These are phyloP conservation scores for Aspergillus ochraceoroseus DNA, from an alignment of 2,329 filamentous ascomycete species.

Conservation along the genomic window DNA sequence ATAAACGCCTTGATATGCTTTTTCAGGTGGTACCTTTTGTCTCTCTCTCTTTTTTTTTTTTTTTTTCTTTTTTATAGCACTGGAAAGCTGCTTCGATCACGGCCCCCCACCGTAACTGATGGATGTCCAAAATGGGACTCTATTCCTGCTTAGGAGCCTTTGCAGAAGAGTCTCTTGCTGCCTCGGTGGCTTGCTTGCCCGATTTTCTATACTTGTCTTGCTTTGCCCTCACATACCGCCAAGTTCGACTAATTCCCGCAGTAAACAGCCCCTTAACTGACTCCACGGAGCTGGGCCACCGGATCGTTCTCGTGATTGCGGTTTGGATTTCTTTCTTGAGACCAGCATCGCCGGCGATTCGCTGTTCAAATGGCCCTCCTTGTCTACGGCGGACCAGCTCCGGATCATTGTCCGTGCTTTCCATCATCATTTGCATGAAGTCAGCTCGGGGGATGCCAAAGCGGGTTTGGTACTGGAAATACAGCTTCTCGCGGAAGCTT, in stretches of 20 bases:
- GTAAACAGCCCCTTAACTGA: conserved; percentile 80
- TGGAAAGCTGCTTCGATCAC: no score
- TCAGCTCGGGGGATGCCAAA: conserved; percentile 78
- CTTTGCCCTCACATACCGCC: conserved; percentile 80
- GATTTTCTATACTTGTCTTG: conserved; percentile 55
- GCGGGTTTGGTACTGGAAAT: conserved; percentile 91
- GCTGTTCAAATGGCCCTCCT: conserved; percentile 78
- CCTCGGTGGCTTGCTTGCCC: conserved; percentile 27
- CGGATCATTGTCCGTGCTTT: conserved; percentile 62
- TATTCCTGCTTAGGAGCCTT: conserved; percentile 24
- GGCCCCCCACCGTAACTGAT: no score
- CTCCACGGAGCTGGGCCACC: conserved; percentile 87
- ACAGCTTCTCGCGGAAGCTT: conserved; percentile 79
- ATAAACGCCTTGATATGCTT: conserved; percentile 13
- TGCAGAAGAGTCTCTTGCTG: conserved; percentile 15
- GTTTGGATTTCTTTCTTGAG: conserved; percentile 66
- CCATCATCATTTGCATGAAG: conserved; percentile 78
- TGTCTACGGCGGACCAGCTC: conserved; percentile 65
- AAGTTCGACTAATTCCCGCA: conserved; percentile 63
- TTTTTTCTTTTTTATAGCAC: no score
- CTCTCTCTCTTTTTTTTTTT: no score
- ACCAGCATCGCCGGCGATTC: conserved; percentile 68
- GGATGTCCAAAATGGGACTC: no score
- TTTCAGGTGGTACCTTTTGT: no score
- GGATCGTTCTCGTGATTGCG: conserved; percentile 81